These are phyloP conservation scores for Penicillium sp. DNA, from an alignment of 2,329 filamentous ascomycete species.

Conservation along the genomic window DNA sequence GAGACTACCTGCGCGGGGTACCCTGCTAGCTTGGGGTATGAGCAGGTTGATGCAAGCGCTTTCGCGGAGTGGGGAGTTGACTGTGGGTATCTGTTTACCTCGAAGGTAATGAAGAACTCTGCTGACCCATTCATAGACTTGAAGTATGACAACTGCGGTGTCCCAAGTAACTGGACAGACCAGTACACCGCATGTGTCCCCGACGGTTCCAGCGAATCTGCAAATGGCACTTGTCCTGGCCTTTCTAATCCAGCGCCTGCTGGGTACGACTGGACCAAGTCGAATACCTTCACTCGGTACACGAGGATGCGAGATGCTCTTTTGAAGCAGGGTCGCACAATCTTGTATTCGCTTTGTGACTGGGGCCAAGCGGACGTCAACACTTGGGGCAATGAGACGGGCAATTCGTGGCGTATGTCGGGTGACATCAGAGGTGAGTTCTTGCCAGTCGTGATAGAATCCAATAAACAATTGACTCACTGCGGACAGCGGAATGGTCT, in stretches of 20 bases:
- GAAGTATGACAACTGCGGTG: constrained; percentile 61
- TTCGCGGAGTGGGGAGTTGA: constrained; percentile 63
- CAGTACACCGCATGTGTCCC: constrained; percentile 45
- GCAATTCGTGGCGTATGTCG: constrained; percentile 49
- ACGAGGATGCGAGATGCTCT: constrained; percentile 57
- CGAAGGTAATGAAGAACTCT: background rate
- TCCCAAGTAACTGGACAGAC: constrained; percentile 43
- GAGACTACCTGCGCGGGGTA: constrained; percentile 58
- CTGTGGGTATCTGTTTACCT: constrained; percentile 33
- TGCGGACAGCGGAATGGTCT: constrained; percentile 27
- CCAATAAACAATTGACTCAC: background rate
- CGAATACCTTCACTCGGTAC: constrained; percentile 53
- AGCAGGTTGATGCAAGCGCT: constrained; percentile 59
- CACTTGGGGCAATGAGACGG: constrained; percentile 53
- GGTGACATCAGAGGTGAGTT: constrained; percentile 36
- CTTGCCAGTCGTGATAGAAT: background rate
- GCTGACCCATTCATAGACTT: constrained; percentile 42
- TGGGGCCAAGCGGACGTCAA: constrained; percentile 57
- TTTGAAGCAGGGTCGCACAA: constrained; percentile 46
- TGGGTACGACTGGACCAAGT: constrained; percentile 55
- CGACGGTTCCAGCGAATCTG: constrained; percentile 40
- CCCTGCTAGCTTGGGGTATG: constrained; percentile 59
- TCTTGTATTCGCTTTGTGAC: constrained; percentile 56
- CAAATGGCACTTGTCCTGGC: constrained; percentile 46
- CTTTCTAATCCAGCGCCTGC: constrained; percentile 42